A percentile compares a stretch with the other conserved stretches of the same genome.
These are phyloP conservation scores for Achaetomium macrosporum DNA, from an alignment of 2,329 filamentous ascomycete species.

Conservation along the genomic window DNA sequence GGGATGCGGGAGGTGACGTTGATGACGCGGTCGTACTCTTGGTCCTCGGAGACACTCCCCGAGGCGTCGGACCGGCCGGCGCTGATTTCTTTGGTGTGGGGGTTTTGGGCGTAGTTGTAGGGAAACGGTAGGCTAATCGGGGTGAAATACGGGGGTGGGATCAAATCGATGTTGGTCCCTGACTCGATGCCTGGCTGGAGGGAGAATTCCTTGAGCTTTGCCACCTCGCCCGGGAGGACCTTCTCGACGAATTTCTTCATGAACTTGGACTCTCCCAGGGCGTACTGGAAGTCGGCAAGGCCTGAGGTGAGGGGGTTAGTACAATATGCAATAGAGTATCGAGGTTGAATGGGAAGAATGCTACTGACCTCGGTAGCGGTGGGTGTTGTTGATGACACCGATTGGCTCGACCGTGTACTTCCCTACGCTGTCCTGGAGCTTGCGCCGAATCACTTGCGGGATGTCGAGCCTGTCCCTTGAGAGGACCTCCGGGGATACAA, in stretches of 20 bases:
- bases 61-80: slow-evolving; percentile 6
- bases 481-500: slow-evolving; percentile 28
- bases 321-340: background rate
- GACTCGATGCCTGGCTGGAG: slow-evolving; percentile 58
- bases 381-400: slow-evolving; percentile 69
- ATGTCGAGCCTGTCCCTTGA: slow-evolving; percentile 47
- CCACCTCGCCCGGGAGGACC: slow-evolving; percentile 61
- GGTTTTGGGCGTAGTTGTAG: slow-evolving; percentile 81
- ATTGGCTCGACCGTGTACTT: slow-evolving; percentile 64
- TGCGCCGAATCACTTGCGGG: slow-evolving; percentile 52
- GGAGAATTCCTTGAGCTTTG: slow-evolving; percentile 55
- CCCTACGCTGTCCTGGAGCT: slow-evolving; percentile 63
- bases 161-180: slow-evolving; percentile 59
- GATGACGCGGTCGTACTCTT: slow-evolving; percentile 46
- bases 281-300: slow-evolving; percentile 81
- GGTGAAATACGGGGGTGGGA: slow-evolving; percentile 75
- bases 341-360: background rate
- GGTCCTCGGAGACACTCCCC: slow-evolving; percentile 42
- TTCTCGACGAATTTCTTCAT: slow-evolving; percentile 65
- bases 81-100: slow-evolving; percentile 50
- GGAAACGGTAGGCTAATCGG: slow-evolving; percentile 69
- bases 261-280: slow-evolving; percentile 62
- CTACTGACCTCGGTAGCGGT: slow-evolving; percentile 70
- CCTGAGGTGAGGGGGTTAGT: slow-evolving; percentile 33
- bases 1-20: slow-evolving; percentile 54